These are phyloP conservation scores for Brassica hybrid DNA, from an alignment of 441 rosid genomes.

Conservation along the genomic window DNA sequence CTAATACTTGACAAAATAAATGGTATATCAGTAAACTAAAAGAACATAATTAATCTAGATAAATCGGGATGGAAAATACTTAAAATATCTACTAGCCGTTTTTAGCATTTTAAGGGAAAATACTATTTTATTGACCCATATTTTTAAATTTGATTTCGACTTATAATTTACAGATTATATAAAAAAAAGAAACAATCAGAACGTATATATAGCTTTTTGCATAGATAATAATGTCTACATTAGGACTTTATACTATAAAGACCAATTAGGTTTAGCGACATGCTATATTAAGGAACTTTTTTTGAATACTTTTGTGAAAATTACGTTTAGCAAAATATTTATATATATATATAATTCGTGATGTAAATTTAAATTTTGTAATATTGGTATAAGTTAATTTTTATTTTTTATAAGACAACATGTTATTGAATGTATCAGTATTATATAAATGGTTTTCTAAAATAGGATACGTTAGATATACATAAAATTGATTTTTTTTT, in stretches of 20 bases:
- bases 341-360: neutral
- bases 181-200: neutral
- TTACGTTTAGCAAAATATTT: neutral
- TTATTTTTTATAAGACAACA: too few relatives aligned
- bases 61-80: neutral
- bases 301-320: neutral
- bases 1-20: slow-evolving; percentile 19
- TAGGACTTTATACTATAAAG: slow-evolving; percentile 4
- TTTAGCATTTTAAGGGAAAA: too few relatives aligned
- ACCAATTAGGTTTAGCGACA: neutral
- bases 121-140: neutral
- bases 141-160: neutral
- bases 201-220: too few relatives aligned
- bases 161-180: neutral
- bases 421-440: too few relatives aligned
- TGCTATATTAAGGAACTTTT: neutral
- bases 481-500: too few relatives aligned
- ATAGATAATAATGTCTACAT: too few relatives aligned
- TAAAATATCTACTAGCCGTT: too few relatives aligned
- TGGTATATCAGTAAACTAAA: neutral
- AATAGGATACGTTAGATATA: neutral
- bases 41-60: neutral
- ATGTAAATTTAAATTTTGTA: too few relatives aligned
- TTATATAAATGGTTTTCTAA: neutral
- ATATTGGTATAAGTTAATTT: too few relatives aligned